A percentile compares a stretch with the other conserved stretches of the same genome.
Conservation (phyloP, 2,329 filamentous ascomycete species). For the Epichloe typhina region DNA sequence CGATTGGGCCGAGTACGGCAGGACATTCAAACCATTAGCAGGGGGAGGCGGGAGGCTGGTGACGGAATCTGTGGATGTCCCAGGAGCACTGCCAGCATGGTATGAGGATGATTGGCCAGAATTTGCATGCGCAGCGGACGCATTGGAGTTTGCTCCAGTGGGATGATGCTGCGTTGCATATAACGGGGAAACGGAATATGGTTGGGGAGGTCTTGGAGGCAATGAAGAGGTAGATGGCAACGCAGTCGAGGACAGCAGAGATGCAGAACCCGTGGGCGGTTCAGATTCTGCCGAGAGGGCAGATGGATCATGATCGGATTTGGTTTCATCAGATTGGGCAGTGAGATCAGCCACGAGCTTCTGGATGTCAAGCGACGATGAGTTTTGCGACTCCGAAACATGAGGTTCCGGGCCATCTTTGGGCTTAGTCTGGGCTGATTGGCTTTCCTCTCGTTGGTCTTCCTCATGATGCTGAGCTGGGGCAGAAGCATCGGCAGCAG, state of each 20-base stretch:
- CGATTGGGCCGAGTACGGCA: conserved; percentile 14
- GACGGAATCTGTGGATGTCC: conserved; percentile 18
- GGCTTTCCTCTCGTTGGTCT: conserved; percentile 8
- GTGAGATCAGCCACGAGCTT: conserved; percentile 29
- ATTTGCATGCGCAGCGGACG: conserved; percentile 18
- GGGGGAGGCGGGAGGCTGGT: conserved; percentile 18
- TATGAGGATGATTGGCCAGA: conserved; percentile 22
- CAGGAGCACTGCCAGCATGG: conserved; percentile 19
- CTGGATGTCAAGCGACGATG: conserved; percentile 23
- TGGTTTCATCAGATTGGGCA: conserved; percentile 19
- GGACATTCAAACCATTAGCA: conserved; percentile 16
- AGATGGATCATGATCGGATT: conserved; percentile 17
- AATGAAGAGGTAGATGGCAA: conserved; percentile 29
- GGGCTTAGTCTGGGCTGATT: conserved; percentile 12
- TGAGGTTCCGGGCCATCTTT: conserved; percentile 16
- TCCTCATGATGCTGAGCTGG: conserved; percentile 14
- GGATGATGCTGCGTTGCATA: conserved; percentile 26
- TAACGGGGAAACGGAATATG: conserved; percentile 23
- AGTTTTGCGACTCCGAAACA: conserved; percentile 17
- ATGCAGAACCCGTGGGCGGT: conserved; percentile 15
- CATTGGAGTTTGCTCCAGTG: conserved; percentile 17
- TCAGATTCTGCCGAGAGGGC: conserved; percentile 14
- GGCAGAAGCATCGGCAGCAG: conserved; percentile 11
- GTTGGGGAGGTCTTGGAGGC: conserved; percentile 32
- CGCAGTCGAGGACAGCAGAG: conserved; percentile 18